A percentile compares a stretch with the other conserved stretches of the same genome.
Evolutionary conservation across 2,329 filamentous ascomycete genomes (phyloP).

Genomic region (Fusarium transvaalense): DNA sequence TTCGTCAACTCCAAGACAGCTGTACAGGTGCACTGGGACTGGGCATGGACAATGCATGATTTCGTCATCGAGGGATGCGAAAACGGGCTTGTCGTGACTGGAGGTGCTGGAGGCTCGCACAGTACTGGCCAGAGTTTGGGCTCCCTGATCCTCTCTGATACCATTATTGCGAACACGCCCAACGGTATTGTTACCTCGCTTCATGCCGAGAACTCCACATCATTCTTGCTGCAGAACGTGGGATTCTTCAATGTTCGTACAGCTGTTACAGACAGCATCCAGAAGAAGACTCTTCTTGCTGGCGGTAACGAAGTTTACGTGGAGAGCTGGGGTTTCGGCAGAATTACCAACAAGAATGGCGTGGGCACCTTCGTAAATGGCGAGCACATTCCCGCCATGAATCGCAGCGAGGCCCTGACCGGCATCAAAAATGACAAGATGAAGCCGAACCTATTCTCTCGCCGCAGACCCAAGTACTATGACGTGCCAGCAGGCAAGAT

Average conservation of each 20-base stretch:
- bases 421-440: constrained; percentile 14
- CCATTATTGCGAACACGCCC: constrained; percentile 19
- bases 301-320: constrained; percentile 16
- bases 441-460: constrained; percentile 21
- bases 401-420: constrained; percentile 6
- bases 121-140: constrained; percentile 28
- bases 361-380: constrained; percentile 13
- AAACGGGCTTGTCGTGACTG: constrained; percentile 65
- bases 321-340: constrained; percentile 23
- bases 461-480: constrained; percentile 29
- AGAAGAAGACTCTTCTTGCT: constrained; percentile 14
- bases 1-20: constrained; percentile 72
- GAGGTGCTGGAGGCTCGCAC: constrained; percentile 17
- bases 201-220: constrained; percentile 28
- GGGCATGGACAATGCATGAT: constrained; percentile 70
- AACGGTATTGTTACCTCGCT: constrained; percentile 17
- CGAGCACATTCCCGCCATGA: constrained; percentile 12
- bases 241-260: constrained; percentile 20
- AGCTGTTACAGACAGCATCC: constrained; percentile 7
- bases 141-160: constrained; percentile 26
- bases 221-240: constrained; percentile 28
- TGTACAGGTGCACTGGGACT: constrained; percentile 79
- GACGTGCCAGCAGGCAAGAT: constrained; percentile 16
- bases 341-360: constrained; percentile 11
- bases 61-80: constrained; percentile 70